A percentile compares a stretch with the other conserved stretches of the same genome.
phyloP scores from a whole-genome alignment of 1,284 basidiomycete genomes.

The Ustilago bromivora region DNA sequence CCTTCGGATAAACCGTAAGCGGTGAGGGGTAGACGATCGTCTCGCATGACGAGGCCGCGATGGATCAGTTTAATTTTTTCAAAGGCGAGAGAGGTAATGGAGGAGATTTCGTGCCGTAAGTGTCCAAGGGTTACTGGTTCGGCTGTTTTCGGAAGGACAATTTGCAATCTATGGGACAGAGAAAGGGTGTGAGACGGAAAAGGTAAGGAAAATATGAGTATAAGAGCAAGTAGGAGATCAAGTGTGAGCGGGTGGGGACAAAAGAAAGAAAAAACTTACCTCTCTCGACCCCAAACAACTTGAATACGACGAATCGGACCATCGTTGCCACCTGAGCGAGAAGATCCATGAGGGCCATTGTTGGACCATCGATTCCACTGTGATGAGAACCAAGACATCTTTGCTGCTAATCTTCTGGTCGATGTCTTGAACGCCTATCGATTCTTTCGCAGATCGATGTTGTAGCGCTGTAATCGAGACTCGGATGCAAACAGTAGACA shows the following conservation, averaged over 20 bases:
- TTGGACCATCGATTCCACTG: slow-evolving; percentile 62
- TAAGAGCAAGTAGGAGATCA: neutral
- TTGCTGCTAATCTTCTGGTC: neutral
- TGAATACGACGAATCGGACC: slow-evolving; percentile 52
- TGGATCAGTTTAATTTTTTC: slow-evolving; percentile 61
- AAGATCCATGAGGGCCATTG: slow-evolving; percentile 11
- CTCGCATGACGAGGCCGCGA: slow-evolving; percentile 61
- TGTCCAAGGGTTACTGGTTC: slow-evolving; percentile 53
- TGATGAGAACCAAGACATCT: slow-evolving; percentile 69
- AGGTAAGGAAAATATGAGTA: neutral
- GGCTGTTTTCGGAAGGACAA: slow-evolving; percentile 42
- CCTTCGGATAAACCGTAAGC: slow-evolving; percentile 61
- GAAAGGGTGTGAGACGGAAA: neutral
- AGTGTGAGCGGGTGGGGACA: too few relatives aligned
- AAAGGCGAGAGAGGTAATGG: slow-evolving; percentile 58
- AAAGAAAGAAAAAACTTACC: slow-evolving; percentile 33
- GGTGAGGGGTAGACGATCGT: slow-evolving; percentile 57
- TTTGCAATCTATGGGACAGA: slow-evolving; percentile 42
- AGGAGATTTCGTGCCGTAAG: slow-evolving; percentile 59
- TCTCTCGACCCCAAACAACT: slow-evolving; percentile 61
- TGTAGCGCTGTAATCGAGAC: neutral
- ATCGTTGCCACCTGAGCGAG: slow-evolving; percentile 15
- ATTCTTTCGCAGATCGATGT: neutral
- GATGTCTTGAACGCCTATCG: too few relatives aligned
- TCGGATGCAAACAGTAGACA: neutral